phyloP scores from a whole-genome alignment of 2,329 filamentous ascomycete genomes.

The Uncinocarpus reesii region DNA sequence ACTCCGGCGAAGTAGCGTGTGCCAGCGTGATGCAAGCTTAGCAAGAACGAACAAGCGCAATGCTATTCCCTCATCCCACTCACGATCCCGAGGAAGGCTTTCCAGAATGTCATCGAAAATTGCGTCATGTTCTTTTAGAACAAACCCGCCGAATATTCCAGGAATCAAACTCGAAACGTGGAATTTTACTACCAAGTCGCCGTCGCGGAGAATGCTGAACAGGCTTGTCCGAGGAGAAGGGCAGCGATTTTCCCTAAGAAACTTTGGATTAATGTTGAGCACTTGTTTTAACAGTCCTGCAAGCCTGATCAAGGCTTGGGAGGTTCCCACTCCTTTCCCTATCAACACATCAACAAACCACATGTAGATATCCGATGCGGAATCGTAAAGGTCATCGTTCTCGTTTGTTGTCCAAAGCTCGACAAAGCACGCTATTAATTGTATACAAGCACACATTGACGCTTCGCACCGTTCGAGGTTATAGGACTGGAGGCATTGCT shows the following conservation, averaged over 20 bases:
- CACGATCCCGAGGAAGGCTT: constrained; percentile 61
- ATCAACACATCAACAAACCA: constrained; percentile 63
- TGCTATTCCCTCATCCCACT: constrained; percentile 71
- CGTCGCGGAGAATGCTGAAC: constrained; percentile 58
- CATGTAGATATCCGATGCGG: constrained; percentile 65
- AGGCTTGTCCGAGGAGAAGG: constrained; percentile 61
- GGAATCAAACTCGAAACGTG: constrained; percentile 60
- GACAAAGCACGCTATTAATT: constrained; percentile 55
- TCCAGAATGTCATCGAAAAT: constrained; percentile 77
- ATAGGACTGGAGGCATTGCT: constrained; percentile 43
- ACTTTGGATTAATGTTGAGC: constrained; percentile 56
- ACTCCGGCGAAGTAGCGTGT: constrained; percentile 72
- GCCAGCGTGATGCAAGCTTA: constrained; percentile 69
- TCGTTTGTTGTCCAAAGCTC: constrained; percentile 51
- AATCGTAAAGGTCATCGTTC: constrained; percentile 50
- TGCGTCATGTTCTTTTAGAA: constrained; percentile 71
- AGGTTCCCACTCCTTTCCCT: constrained; percentile 58
- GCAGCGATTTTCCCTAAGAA: constrained; percentile 50
- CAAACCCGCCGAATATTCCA: constrained; percentile 66
- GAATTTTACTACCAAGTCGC: constrained; percentile 63
- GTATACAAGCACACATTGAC: constrained; percentile 56
- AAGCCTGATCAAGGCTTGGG: constrained; percentile 56
- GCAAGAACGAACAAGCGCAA: constrained; percentile 68
- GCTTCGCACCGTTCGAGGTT: constrained; percentile 65
- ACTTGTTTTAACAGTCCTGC: constrained; percentile 60